phyloP scores from a whole-genome alignment of 495 filamentous ascomycete species.

The Sporormia fimetaria region DNA sequence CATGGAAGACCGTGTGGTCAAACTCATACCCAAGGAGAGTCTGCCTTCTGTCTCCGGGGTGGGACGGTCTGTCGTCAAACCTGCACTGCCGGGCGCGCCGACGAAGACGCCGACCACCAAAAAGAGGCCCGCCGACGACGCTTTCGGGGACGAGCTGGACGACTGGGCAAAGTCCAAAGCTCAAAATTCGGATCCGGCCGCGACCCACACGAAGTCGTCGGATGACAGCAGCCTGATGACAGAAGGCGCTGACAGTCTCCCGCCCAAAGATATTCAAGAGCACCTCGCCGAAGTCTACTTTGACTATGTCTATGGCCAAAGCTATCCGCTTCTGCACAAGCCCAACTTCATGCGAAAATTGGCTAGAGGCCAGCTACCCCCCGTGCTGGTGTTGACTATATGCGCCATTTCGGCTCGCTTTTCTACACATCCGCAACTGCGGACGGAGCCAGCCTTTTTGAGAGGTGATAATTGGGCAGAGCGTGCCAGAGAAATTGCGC shows the following conservation, averaged over 20 bases:
- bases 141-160: slow-evolving; percentile 73
- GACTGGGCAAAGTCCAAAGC: slow-evolving; percentile 58
- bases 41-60: slow-evolving; percentile 47
- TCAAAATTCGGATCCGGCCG: slow-evolving; percentile 15
- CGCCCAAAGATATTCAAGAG: slow-evolving; percentile 81
- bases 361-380: slow-evolving; percentile 56
- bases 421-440: slow-evolving; percentile 84
- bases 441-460: slow-evolving; percentile 72
- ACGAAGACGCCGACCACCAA: slow-evolving; percentile 49
- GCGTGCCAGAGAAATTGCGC: slow-evolving; percentile 69
- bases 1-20: slow-evolving; percentile 98
- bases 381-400: slow-evolving; percentile 79
- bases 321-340: slow-evolving; percentile 91
- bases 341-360: slow-evolving; percentile 81
- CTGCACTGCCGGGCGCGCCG: slow-evolving; percentile 50
- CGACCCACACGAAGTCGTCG: slow-evolving; percentile 25
- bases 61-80: slow-evolving; percentile 68
- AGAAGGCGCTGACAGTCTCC: slow-evolving; percentile 75
- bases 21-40: slow-evolving; percentile 82
- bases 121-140: slow-evolving; percentile 79
- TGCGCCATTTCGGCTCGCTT: slow-evolving; percentile 90
- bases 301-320: slow-evolving; percentile 89
- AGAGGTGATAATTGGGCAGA: slow-evolving; percentile 85
- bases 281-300: slow-evolving; percentile 94
- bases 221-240: slow-evolving; percentile 63